Base-by-base conservation (phyloP, 2,329 filamentous ascomycete species). In the Claviceps purpurea region DNA sequence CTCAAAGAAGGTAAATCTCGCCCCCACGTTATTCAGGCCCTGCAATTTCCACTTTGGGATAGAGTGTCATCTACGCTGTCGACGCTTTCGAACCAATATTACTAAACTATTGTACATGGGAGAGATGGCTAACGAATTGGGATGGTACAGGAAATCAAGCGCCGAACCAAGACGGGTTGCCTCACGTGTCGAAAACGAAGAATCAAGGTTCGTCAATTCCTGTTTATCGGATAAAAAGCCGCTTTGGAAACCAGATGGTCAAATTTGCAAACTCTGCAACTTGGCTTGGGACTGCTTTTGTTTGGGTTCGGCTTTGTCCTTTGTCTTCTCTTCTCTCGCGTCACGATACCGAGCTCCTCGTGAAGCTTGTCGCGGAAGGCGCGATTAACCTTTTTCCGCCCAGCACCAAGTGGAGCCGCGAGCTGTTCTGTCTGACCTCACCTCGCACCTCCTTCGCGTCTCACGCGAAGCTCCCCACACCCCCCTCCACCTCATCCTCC, bases 91-190 rank as follows among this genome's bases (percentile, higher is more conserved):
- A 16, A 5, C 20, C 14, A 39, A 14, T 22, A 5, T 3, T 38
- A 20, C 6, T n/a, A 11, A 7, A 10, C 2, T 49, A n/a, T 38
- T 20, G 14, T 22, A 45, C n/a, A 22, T 38, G 16, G 24, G 18
- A 5, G 13, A 47, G n/a, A 40, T 24, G 5, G 10, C 47, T 58
- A 52, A 57, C 40, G 13, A 40, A 38, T n/a, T 13, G 49, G 45
- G 34, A 34, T 50, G n/a, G 49, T 52, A 26, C 63, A 81, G 78
- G 78, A 81, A 63, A 81, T 81, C 61, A 81, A 81, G 64, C 73
- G 78, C 55, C 74, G 78, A 59, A 81, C 78, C 47, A 81, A 81
- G 64, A 81, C 78, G 1, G 78, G 78, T n/a, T 81, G 78, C 58
- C 65, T 81, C 63, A 81, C 78, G 45, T 81, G 78, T 65, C 75